Conservation (phyloP, 1,284 basidiomycete genomes). For the Papiliotrema laurentii region DNA sequence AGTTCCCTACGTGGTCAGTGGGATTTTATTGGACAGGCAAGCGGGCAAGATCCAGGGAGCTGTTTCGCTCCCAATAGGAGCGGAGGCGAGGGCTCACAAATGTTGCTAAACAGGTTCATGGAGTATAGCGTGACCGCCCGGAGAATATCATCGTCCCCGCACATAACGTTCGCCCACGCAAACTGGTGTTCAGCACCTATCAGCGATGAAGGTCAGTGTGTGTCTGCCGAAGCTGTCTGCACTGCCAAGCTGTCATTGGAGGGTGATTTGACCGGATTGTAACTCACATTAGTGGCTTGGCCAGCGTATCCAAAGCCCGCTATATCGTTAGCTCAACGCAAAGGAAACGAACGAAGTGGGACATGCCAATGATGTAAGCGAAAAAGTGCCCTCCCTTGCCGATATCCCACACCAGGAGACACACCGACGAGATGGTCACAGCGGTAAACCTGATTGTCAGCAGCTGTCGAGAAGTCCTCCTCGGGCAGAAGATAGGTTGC, state of each 20-base stretch:
- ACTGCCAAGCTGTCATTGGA: too few relatives aligned
- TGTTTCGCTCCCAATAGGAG: too few relatives aligned
- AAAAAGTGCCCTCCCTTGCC: conserved; percentile 18
- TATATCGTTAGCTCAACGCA: too few relatives aligned
- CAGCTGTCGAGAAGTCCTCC: too few relatives aligned
- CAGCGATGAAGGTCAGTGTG: too few relatives aligned
- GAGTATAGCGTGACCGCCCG: conserved; percentile 31
- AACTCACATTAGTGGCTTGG: conserved; percentile 37
- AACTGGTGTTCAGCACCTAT: conserved; percentile 14
- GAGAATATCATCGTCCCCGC: conserved; percentile 39
- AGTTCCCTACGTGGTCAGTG: too few relatives aligned
- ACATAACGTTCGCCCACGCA: conserved; percentile 40
- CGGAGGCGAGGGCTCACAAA: too few relatives aligned
- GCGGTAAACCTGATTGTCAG: conserved; percentile 6
- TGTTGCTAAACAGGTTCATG: conserved; percentile 16
- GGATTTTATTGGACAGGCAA: too few relatives aligned
- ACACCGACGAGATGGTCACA: neutral
- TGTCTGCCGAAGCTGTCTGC: neutral
- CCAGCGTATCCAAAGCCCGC: conserved; percentile 37
- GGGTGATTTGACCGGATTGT: too few relatives aligned
- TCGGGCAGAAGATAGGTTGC: too few relatives aligned
- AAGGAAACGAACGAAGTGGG: too few relatives aligned
- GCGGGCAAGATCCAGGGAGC: too few relatives aligned
- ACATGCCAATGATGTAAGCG: conserved; percentile 32
- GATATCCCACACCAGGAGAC: neutral